Evolutionary conservation across 169 alveolate species (phyloP).

Genomic region (Eimeria maxima): DNA sequence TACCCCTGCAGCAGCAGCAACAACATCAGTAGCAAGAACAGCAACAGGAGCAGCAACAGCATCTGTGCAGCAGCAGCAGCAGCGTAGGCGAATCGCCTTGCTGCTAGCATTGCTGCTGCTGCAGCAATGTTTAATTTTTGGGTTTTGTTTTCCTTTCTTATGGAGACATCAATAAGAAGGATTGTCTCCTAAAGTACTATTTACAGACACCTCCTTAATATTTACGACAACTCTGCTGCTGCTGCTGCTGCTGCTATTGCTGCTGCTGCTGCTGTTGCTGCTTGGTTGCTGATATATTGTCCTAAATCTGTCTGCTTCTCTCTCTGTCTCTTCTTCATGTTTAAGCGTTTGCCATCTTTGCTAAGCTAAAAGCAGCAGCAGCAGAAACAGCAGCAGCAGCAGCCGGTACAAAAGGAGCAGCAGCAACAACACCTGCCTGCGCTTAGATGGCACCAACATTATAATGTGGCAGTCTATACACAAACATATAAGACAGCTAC

Average conservation of each 20-base stretch:
- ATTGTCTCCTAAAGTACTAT: no score
- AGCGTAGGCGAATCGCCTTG: neutral
- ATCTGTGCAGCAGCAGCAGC: neutral
- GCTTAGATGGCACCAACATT: no score
- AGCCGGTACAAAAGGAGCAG: neutral
- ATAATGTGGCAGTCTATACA: no score
- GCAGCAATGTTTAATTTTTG: neutral
- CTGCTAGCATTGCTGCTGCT: neutral
- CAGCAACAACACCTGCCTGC: neutral
- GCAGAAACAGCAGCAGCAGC: constrained; percentile 40
- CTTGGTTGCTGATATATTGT: neutral
- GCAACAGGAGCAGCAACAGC: neutral
- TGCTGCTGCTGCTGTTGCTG: neutral
- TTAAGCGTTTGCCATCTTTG: no score
- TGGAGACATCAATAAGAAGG: no score
- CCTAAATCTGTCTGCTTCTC: neutral
- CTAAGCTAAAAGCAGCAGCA: neutral
- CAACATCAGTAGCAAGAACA: neutral
- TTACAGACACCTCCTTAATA: no score
- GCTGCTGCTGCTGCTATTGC: neutral
- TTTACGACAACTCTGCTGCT: neutral
- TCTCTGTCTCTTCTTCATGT: no score
- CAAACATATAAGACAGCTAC: neutral
- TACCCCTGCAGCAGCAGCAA: no score
- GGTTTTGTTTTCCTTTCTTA: neutral